Conservation (phyloP, 768 basidiomycete genomes). For the Mycena belliarum region DNA sequence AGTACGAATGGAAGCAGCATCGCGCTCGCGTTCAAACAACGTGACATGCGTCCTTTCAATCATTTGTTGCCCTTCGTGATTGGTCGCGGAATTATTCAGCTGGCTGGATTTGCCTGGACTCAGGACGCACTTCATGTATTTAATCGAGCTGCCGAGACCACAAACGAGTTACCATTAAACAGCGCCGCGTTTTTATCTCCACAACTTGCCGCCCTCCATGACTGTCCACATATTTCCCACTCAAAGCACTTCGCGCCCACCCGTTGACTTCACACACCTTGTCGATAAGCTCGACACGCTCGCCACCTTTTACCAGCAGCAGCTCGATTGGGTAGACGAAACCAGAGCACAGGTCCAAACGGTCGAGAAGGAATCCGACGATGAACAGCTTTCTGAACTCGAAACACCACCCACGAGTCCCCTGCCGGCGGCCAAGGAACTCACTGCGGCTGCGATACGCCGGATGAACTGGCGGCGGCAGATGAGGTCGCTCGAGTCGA, state of each 20-base stretch:
- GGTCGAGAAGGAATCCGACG: constrained; percentile 14
- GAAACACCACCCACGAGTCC: neutral
- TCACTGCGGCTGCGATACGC: neutral
- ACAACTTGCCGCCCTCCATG: neutral
- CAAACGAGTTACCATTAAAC: neutral
- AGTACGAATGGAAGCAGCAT: neutral
- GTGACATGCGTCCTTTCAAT: neutral
- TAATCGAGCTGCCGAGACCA: constrained; percentile 11
- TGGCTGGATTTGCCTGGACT: constrained; percentile 15
- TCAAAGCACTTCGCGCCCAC: neutral
- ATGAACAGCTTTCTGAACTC: constrained; percentile 7
- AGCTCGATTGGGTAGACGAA: constrained; percentile 18
- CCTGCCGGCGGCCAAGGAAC: neutral
- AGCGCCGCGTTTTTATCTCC: neutral
- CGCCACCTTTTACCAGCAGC: constrained; percentile 16
- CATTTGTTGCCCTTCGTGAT: no score
- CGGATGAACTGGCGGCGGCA: constrained; percentile 20
- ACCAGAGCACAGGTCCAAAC: neutral
- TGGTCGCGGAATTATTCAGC: neutral
- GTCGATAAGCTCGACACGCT: constrained; percentile 17
- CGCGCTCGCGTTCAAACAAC: neutral
- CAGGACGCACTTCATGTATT: neutral
- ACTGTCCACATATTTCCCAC: neutral
- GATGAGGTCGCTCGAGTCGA: constrained; percentile 18
- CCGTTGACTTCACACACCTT: constrained; percentile 1